These are phyloP conservation scores for Exutisphaerella laricina DNA, from an alignment of 2,329 filamentous ascomycete genomes.

Conservation along the genomic window DNA sequence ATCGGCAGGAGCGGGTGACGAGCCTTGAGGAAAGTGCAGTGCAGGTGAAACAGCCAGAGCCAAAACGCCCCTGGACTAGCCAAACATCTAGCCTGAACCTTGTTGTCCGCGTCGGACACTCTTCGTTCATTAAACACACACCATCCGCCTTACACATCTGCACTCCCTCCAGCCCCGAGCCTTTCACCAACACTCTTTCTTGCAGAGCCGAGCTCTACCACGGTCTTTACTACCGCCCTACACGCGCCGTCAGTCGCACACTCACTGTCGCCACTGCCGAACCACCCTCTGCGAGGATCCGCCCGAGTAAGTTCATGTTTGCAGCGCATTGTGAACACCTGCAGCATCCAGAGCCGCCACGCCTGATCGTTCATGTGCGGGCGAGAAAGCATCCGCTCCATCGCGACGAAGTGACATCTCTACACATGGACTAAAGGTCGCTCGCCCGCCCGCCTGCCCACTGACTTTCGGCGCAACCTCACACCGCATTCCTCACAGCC, in stretches of 20 bases:
- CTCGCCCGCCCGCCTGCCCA: too few species aligned
- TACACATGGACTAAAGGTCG: too few species aligned
- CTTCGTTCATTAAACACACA: conserved; percentile 2
- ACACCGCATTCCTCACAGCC: conserved; percentile 9
- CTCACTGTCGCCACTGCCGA: conserved; percentile 3
- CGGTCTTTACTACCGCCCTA: conserved; percentile 7
- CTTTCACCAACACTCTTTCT: conserved; percentile 6
- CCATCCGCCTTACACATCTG: background rate
- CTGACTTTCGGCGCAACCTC: too few species aligned
- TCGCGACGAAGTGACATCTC: too few species aligned
- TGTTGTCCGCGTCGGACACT: background rate
- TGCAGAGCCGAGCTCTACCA: conserved; percentile 10
- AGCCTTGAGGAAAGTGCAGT: too few species aligned
- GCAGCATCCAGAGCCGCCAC: background rate
- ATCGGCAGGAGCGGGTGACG: too few species aligned
- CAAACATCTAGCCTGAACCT: too few species aligned
- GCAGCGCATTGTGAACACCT: conserved; percentile 4
- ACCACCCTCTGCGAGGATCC: conserved; percentile 11
- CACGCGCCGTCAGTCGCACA: conserved; percentile 11
- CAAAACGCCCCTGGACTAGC: background rate
- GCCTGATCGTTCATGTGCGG: too few species aligned
- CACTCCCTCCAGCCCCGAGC: conserved; percentile 2
- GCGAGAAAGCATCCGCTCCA: too few species aligned
- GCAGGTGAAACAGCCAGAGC: background rate
- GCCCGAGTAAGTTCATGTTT: conserved; percentile 9